These are phyloP conservation scores for Pachysandra terminalis DNA, from an alignment of 164 flowering plant species.

Conservation along the genomic window DNA sequence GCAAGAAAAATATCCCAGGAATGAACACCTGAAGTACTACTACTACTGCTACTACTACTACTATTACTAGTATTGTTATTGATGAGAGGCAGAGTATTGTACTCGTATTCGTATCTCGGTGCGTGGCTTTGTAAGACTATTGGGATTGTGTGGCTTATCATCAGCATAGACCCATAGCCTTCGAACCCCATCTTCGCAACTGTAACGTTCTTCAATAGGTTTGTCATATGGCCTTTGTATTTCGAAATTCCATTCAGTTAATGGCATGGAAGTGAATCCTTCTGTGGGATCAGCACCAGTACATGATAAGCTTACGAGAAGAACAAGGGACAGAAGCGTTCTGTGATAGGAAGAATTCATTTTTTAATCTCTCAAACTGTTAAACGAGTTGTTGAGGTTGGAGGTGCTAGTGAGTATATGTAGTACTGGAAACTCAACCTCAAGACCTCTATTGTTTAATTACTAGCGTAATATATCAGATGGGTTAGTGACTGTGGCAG, in stretches of 20 bases:
- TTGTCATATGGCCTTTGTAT: conserved; percentile 24
- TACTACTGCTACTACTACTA: neutral
- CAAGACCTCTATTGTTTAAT: no score
- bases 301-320: no score
- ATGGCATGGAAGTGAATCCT: conserved; percentile 20
- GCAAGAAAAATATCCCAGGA: neutral
- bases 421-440: no score
- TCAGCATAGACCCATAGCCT: conserved; percentile 23
- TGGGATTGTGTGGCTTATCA: conserved; percentile 25
- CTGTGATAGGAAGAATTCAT: no score
- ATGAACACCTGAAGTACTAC: neutral
- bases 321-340: no score
- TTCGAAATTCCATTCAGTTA: conserved; percentile 15
- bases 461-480: no score
- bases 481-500: no score
- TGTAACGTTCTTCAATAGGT: conserved; percentile 22
- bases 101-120: conserved; percentile 20
- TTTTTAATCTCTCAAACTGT: no score
- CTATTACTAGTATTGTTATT: no score
- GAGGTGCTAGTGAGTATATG: no score
- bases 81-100: no score
- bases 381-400: no score
- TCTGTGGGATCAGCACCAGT: conserved; percentile 25
- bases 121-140: conserved; percentile 24
- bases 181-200: conserved; percentile 14